Evolutionary conservation across 1,284 basidiomycete genomes (phyloP).

Genomic region (Vanrija sp.): DNA sequence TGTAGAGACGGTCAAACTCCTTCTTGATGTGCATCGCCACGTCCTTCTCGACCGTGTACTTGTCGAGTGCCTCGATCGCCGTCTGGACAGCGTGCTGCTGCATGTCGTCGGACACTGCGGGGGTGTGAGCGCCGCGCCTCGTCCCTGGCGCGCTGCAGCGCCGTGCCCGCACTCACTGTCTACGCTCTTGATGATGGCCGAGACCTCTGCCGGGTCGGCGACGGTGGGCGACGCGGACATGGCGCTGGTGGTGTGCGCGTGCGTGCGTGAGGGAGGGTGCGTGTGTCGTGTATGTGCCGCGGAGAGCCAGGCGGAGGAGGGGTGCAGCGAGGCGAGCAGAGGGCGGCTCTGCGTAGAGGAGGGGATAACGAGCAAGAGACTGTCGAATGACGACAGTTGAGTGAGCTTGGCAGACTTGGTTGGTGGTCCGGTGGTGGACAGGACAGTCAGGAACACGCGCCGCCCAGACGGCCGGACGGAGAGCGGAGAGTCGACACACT

Average conservation of each 20-base stretch:
- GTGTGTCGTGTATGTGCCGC: too few relatives aligned
- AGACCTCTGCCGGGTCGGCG: slow-evolving; percentile 33
- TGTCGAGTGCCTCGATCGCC: slow-evolving; percentile 76
- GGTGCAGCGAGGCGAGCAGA: too few relatives aligned
- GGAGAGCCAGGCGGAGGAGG: too few relatives aligned
- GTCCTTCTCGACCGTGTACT: slow-evolving; percentile 93
- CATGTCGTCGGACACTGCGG: slow-evolving; percentile 82
- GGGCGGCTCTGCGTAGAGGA: too few relatives aligned
- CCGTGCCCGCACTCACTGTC: slow-evolving; percentile 57
- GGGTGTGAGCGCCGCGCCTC: background rate
- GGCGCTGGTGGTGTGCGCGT: background rate
- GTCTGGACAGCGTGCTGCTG: slow-evolving; percentile 88
- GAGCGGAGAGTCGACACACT: too few relatives aligned
- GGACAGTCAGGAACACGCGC: too few relatives aligned
- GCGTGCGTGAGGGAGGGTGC: too few relatives aligned
- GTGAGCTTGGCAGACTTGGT: too few relatives aligned
- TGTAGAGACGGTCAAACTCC: slow-evolving; percentile 87
- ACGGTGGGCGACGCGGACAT: slow-evolving; percentile 5
- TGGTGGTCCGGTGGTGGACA: too few relatives aligned
- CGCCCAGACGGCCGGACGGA: too few relatives aligned
- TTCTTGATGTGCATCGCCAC: slow-evolving; percentile 97
- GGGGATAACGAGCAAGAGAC: too few relatives aligned
- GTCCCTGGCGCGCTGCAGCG: background rate
- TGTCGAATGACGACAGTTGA: too few relatives aligned
- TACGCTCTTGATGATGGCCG: slow-evolving; percentile 92